These are phyloP conservation scores for Biancaea sappan DNA, from an alignment of 306 rosid genomes.

Conservation along the genomic window DNA sequence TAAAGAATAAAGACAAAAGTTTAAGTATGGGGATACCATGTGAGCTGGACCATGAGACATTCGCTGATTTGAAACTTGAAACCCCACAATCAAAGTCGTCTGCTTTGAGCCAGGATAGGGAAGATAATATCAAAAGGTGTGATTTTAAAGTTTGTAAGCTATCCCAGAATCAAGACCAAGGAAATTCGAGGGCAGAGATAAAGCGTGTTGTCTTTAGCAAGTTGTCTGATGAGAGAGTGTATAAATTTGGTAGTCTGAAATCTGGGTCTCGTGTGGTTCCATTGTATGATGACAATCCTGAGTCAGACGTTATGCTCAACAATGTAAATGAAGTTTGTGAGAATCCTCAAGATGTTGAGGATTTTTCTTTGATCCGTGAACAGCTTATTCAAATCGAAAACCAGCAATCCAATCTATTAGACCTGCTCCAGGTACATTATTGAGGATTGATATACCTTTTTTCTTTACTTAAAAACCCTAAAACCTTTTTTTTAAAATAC, in stretches of 20 bases:
- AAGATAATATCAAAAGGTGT: conserved; percentile 47
- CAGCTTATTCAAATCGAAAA: conserved; percentile 96
- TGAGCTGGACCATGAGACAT: conserved; percentile 51
- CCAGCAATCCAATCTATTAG: conserved; percentile 83
- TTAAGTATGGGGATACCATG: conserved; percentile 39
- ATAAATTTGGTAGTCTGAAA: conserved; percentile 55
- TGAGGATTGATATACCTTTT: conserved; percentile 17
- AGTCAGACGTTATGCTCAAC: conserved; percentile 39
- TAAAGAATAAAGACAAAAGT: conserved; percentile 44
- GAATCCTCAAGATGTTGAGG: conserved; percentile 75
- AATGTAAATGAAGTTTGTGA: conserved; percentile 54
- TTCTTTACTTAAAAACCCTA: not conserved
- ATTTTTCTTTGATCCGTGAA: conserved; percentile 76
- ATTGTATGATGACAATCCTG: conserved; percentile 41
- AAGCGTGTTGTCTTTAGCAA: conserved; percentile 54
- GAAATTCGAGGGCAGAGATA: conserved; percentile 43
- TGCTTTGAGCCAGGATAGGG: conserved; percentile 40
- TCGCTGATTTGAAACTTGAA: conserved; percentile 52
- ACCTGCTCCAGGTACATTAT: conserved; percentile 79
- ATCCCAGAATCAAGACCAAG: conserved; percentile 35
- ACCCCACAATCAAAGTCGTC: conserved; percentile 45
- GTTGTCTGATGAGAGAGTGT: conserved; percentile 59
- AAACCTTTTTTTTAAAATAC: not conserved
- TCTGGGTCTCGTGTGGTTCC: conserved; percentile 73
- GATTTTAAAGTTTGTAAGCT: conserved; percentile 42